Percentiles rank a stretch among this genome's conserved stretches.
phyloP scores from a whole-genome alignment of 805 yeast genomes.

The Scheffersomyces ergatensis region DNA sequence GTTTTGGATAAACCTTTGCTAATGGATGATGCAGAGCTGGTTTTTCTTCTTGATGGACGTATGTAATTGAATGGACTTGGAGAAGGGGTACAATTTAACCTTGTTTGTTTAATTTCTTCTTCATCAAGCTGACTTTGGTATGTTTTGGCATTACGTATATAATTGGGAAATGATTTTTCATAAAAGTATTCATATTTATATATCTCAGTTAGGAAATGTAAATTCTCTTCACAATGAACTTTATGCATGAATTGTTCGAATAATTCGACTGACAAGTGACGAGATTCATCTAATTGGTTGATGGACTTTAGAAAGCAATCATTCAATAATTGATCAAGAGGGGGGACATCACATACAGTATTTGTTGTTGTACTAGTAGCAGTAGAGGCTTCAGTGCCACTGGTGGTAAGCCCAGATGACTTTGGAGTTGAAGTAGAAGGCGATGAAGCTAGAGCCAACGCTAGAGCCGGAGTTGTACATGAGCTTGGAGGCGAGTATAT shows the following conservation, averaged over 20 bases:
- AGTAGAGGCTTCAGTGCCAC: too few relatives aligned
- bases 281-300: constrained; percentile 12
- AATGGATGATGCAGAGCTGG: constrained; percentile 1
- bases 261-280: constrained; percentile 12
- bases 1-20: neutral
- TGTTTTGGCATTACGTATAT: neutral
- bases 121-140: too few relatives aligned
- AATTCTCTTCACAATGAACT: constrained; percentile 46
- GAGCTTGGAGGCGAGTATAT: neutral
- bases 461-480: neutral
- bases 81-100: constrained; percentile 7
- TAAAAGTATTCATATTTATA: constrained; percentile 45
- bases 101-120: neutral
- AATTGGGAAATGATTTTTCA: constrained; percentile 16
- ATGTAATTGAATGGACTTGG: constrained; percentile 1
- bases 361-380: neutral
- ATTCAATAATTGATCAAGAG: constrained; percentile 25
- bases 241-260: constrained; percentile 31
- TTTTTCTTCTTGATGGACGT: constrained; percentile 1
- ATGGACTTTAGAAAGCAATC: constrained; percentile 28
- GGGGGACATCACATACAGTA: constrained; percentile 1
- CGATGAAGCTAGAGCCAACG: neutral
- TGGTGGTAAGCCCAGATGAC: neutral
- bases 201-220: constrained; percentile 43
- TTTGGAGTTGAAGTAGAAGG: neutral